Conservation (phyloP, 2,329 filamentous ascomycete species). For the Hypoxylon sp. region DNA sequence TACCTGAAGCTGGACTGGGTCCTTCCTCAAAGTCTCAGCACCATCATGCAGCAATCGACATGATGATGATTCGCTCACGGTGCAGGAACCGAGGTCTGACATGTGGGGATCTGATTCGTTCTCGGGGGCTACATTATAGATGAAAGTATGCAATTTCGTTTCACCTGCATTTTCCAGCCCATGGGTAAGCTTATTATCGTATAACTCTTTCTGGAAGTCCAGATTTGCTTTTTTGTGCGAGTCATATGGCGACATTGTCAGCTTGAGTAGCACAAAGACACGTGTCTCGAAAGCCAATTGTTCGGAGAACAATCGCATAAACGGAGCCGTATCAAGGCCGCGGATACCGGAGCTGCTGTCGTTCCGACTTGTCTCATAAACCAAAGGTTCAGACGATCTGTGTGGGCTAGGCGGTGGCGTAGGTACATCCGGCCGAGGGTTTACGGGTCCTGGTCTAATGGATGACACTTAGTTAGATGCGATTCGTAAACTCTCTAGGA, state of each 20-base stretch:
- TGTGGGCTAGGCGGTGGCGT: constrained; percentile 52
- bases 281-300: constrained; percentile 4
- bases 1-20: constrained; percentile 4
- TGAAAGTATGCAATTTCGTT: constrained; percentile 26
- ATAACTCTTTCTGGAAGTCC: constrained; percentile 11
- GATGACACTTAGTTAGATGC: constrained; percentile 28
- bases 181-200: constrained; percentile 43
- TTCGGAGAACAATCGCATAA: constrained; percentile 17
- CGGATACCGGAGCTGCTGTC: background rate
- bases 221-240: constrained; percentile 1
- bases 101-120: constrained; percentile 29
- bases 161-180: constrained; percentile 27
- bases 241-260: constrained; percentile 22
- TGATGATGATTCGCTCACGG: constrained; percentile 24
- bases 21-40: constrained; percentile 16
- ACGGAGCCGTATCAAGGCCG: constrained; percentile 3
- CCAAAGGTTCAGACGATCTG: constrained; percentile 22
- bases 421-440: constrained; percentile 49
- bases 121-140: constrained; percentile 28
- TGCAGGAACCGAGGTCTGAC: constrained; percentile 37
- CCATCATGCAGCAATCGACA: constrained; percentile 1
- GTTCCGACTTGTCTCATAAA: background rate
- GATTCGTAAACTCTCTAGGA: constrained; percentile 1
- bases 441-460: constrained; percentile 47
- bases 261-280: constrained; percentile 13